These are phyloP conservation scores for Acorus gramineus DNA, from an alignment of 106 monocot species.

Conservation along the genomic window DNA sequence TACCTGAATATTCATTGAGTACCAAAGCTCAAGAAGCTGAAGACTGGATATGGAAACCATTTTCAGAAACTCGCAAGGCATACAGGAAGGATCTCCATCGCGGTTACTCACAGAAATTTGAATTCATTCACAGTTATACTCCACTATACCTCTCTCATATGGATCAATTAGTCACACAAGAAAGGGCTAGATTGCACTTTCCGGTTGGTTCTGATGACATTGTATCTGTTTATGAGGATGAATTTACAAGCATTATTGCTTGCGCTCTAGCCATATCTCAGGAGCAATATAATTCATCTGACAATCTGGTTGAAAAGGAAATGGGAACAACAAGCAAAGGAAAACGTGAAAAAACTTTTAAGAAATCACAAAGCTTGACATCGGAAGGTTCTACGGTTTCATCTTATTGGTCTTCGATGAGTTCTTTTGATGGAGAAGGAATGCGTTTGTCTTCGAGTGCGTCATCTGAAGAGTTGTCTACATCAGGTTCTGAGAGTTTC, in stretches of 20 bases:
- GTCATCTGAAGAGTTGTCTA: conserved; percentile 41
- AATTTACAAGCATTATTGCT: conserved; percentile 87
- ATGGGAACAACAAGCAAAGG: conserved; percentile 15
- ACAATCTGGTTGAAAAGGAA: conserved; percentile 14
- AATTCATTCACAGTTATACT: conserved; percentile 39
- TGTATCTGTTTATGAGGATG: conserved; percentile 62
- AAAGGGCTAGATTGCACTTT: conserved; percentile 29
- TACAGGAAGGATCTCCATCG: conserved; percentile 44
- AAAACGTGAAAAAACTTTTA: conserved; percentile 10
- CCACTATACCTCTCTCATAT: conserved; percentile 37
- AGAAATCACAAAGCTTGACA: conserved; percentile 15
- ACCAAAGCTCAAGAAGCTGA: conserved; percentile 20
- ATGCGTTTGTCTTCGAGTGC: conserved; percentile 17
- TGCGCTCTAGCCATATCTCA: conserved; percentile 43
- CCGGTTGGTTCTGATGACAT: conserved; percentile 33
- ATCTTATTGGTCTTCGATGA: conserved; percentile 24
- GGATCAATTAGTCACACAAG: conserved; percentile 14
- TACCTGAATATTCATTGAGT: conserved; percentile 3
- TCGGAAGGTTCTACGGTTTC: conserved; percentile 23
- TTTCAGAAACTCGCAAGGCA: conserved; percentile 35
- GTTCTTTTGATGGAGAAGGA: conserved; percentile 30
- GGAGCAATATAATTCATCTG: conserved; percentile 11
- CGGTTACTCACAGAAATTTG: conserved; percentile 47
- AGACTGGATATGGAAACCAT: conserved; percentile 66
- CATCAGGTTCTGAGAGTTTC: conserved; percentile 22